Evolutionary conservation across 768 basidiomycete species (phyloP), one percentile per base, ranked within the genome.

Genomic region (Podaxis sp.): DNA sequence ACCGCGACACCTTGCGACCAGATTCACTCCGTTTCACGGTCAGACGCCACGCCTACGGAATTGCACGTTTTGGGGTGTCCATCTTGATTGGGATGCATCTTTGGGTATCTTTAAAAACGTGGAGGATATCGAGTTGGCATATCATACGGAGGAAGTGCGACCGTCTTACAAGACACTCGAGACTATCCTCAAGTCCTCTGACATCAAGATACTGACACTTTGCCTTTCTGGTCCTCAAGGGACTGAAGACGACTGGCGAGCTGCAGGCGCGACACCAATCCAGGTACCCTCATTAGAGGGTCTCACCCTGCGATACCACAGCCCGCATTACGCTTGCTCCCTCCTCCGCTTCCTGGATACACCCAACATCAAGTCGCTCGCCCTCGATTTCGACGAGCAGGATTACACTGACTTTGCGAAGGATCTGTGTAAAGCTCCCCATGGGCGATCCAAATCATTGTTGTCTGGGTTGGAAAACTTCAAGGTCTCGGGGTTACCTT

Each of bases 41-140:
- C 79, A 81, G 26, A 79, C 79, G 17, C 90, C 90, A 1, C 79
- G 75, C 7, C 75, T 92, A 13, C 73, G 70, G 19, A 68, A 73
- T 3, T 72, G 84, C 38, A 75, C 76, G 9, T 76, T 92, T 28
- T 89, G 87, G 85, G 89, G 88, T 42, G 86, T 90, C 4, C 89
- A 89, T 64, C 71, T 92, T 38, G 80, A 86, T 61, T 92, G 90
- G 90, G 76, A 80, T 33, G 74, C 77, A 38, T 75, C 79, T 15
- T 69, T 78, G 22, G 62, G 72, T 8, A 78, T 84, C 66, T 76
- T 88, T 26, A 65, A 68, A 17, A 79, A 76, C 13, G 74, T 92
- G 30, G 69, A 66, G 24, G 79, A 83, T 15, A 70, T 92, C 22
- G 83, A 88, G 66, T 75, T 92, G 46, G 82, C 85, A 0, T 90